Evolutionary conservation across 768 basidiomycete genomes (phyloP), one percentile per base, ranked within the genome.

Genomic region (Panus rudis): DNA sequence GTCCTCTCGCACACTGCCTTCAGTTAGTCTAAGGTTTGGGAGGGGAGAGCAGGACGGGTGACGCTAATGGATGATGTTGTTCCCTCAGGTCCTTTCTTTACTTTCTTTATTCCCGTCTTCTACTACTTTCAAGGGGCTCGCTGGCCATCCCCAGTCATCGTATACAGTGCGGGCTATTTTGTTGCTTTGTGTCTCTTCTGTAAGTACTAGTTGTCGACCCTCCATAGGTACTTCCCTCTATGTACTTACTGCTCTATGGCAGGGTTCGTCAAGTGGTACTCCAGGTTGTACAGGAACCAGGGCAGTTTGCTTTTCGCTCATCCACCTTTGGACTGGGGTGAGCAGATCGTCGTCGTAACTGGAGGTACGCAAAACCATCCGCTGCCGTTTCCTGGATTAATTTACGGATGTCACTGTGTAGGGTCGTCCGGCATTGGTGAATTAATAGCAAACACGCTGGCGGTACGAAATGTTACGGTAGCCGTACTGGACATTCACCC

Each of bases 341-440:
- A 92, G 35, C 89, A 97, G 63, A 78, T 94, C 43, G 81, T 97
- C 4, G 69, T 97, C 28, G 71, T 98, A 44, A 97, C 94, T 6
- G 94, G 94, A 41, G 93, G 92, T 87, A 46, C 37, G 76, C 55
- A 4, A 21, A 13, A n/a, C n/a, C n/a, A n/a, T n/a, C n/a, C n/a
- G n/a, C n/a, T n/a, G n/a, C n/a, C n/a, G n/a, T n/a, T n/a, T n/a
- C n/a, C n/a, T n/a, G n/a, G n/a, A n/a, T n/a, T n/a, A n/a, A n/a
- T n/a, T n/a, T n/a, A 25, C 16, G 20, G 45, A 46, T 16, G 11
- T 38, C 38, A 5, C 6, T 20, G 13, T 11, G 22, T 48, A 92
- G 91, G 92, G 19, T 71, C 92, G 5, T 91, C 88, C 23, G 94
- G 94, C 4, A 72, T 97, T 20, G 94, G 94, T 22, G 85, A 86